Evolutionary conservation across 495 filamentous ascomycete species (phyloP), one percentile per base, ranked within the genome.

Genomic region (Apiosordaria backusii): DNA sequence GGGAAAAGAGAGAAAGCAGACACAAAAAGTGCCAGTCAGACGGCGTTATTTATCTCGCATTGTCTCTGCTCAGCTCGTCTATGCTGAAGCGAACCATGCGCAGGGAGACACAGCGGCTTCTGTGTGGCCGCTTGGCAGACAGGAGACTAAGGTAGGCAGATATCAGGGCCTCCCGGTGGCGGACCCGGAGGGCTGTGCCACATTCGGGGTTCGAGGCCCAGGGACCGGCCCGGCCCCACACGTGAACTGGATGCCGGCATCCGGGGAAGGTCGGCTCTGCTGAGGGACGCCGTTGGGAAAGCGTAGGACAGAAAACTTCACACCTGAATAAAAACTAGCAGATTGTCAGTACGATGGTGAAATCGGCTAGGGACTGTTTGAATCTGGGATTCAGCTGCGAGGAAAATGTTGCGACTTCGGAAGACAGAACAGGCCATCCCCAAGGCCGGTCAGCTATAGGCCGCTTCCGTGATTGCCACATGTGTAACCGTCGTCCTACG

Each of bases 141-240:
- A 45, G 35, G 35, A 45, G 35, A 45, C 35, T 45, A 45, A 45
- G 35, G 35, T 45, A 45, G 35, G 35, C 35, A 45, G 35, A 45
- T 45, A 13, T 55, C n/a, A 55, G 4, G 18, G 52, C 10, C 52
- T 18, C 52, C n/a, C 19, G 22, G 52, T 55, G 52, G 52, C 52
- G 52, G 52, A 55, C 52, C 52, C 52, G 22, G 52, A 55, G 19
- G 52, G 52, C 22, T 55, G 52, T 55, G 52, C 52, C 52, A 23
- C 52, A 55, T 21, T 6, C 52, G 52, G 19, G 52, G n/a, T 55
- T 55, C n/a, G 22, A 21, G 52, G 52, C 52, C 52, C 19, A 18
- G 52, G 10, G 52, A 55, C 52, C 52, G 52, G 52, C 52, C 52
- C 52, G 52, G 52, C 52, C 52, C n/a, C 22, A 55, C 52, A 19